Evolutionary conservation across 2,329 filamentous ascomycete species (phyloP).

Genomic region (Monosporascus sp.): DNA sequence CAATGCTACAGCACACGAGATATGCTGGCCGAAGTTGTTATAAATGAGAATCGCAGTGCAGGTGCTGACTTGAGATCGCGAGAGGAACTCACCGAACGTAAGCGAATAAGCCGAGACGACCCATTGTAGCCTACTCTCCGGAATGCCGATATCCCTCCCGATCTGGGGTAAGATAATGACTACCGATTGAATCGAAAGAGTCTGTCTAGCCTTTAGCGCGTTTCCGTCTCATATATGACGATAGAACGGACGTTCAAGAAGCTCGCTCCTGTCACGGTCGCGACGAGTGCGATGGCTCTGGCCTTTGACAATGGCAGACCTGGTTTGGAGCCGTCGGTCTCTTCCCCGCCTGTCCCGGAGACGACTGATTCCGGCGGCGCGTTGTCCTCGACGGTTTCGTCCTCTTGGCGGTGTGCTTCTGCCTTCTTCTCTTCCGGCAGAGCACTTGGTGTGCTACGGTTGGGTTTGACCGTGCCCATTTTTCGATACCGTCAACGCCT

Average conservation of each 20-base stretch:
- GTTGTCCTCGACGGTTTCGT: not conserved
- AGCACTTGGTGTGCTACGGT: not conserved
- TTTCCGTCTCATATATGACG: slow-evolving; percentile 3
- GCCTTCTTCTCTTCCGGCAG: not conserved
- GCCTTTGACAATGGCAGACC: slow-evolving; percentile 39
- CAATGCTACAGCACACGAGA: too few species aligned
- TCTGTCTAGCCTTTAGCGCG: slow-evolving; percentile 30
- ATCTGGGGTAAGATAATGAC: slow-evolving; percentile 61
- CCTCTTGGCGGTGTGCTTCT: too few species aligned
- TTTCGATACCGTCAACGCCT: too few species aligned
- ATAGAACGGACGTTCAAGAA: slow-evolving; percentile 44
- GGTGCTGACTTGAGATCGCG: too few species aligned
- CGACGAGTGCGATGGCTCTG: slow-evolving; percentile 49
- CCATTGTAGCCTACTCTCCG: slow-evolving; percentile 57
- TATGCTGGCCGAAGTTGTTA: too few species aligned
- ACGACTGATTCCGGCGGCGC: not conserved
- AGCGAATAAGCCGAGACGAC: slow-evolving; percentile 61
- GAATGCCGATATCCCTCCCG: slow-evolving; percentile 48
- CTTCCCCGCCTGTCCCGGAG: not conserved
- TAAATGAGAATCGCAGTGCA: too few species aligned
- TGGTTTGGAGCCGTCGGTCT: slow-evolving; percentile 8
- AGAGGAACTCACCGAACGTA: slow-evolving; percentile 40
- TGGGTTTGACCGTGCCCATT: too few species aligned
- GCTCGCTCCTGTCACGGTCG: slow-evolving; percentile 48
- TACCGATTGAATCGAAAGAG: slow-evolving; percentile 50